Percentiles rank a stretch among this genome's conserved stretches.
Conservation (phyloP, 2,329 filamentous ascomycete genomes). For the Aaosphaeria pasadenensis region DNA sequence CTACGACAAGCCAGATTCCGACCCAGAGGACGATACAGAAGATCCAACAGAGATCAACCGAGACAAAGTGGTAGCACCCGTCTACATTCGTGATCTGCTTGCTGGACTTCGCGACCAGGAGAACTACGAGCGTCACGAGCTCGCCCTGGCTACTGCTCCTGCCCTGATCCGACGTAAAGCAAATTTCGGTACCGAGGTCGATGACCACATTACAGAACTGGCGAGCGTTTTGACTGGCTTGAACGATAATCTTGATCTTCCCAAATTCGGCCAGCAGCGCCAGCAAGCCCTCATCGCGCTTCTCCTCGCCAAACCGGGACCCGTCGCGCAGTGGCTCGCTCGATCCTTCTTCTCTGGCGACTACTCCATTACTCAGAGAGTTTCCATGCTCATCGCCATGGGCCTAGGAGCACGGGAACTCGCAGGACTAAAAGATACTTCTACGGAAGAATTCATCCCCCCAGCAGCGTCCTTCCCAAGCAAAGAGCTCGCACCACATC, state of each 20-base stretch:
- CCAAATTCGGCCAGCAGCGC: conserved; percentile 68
- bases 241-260: conserved; percentile 78
- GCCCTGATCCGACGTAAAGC: conserved; percentile 83
- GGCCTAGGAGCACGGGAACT: conserved; percentile 82
- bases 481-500: conserved; percentile 69
- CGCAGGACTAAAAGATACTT: conserved; percentile 66
- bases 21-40: conserved; percentile 87
- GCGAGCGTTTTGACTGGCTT: conserved; percentile 73
- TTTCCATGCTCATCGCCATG: conserved; percentile 75
- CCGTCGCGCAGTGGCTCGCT: conserved; percentile 81
- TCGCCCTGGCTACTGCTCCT: conserved; percentile 75
- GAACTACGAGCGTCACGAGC: conserved; percentile 77
- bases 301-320: conserved; percentile 69
- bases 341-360: conserved; percentile 88
- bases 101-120: conserved; percentile 75
- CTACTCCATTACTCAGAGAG: conserved; percentile 81
- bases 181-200: conserved; percentile 82
- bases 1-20: conserved; percentile 83
- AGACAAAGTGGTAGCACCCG: conserved; percentile 78
- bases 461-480: conserved; percentile 65
- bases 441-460: conserved; percentile 45
- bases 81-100: conserved; percentile 87
- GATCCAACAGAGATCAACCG: conserved; percentile 84
- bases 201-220: conserved; percentile 78
- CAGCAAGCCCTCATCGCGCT: conserved; percentile 81